Conservation (phyloP, 2,329 filamentous ascomycete species). For the Alternaria postmessia region DNA sequence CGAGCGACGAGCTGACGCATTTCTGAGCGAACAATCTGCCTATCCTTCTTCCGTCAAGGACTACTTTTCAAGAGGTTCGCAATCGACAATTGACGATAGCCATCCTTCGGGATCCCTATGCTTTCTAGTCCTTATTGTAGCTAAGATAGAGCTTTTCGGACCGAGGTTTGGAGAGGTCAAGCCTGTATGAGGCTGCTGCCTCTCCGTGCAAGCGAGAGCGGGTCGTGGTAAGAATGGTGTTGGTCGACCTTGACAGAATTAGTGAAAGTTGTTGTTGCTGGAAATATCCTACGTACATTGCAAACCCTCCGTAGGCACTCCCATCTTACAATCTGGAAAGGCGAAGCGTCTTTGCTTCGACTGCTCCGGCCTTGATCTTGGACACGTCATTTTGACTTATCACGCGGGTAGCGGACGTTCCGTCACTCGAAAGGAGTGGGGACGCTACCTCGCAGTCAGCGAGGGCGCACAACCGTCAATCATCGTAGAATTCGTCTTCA, state of each 20-base stretch:
- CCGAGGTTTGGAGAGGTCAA: constrained; percentile 21
- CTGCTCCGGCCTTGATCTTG: constrained; percentile 38
- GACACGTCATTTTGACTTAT: constrained; percentile 45
- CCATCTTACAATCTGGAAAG: constrained; percentile 53
- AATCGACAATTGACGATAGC: constrained; percentile 39
- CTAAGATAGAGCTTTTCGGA: constrained; percentile 29
- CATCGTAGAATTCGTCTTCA: constrained; percentile 88
- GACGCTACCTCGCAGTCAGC: constrained; percentile 83
- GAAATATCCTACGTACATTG: constrained; percentile 33
- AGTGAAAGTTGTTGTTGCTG: constrained; percentile 1
- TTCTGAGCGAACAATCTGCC: constrained; percentile 33
- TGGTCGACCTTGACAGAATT: constrained; percentile 39
- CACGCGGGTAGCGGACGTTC: constrained; percentile 61
- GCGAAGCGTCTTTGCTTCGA: constrained; percentile 45
- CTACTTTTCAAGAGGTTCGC: constrained; percentile 34
- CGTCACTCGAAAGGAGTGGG: constrained; percentile 65
- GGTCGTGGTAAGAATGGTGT: constrained; percentile 49
- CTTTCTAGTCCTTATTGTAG: constrained; percentile 20
- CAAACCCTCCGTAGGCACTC: constrained; percentile 48
- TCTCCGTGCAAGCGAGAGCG: constrained; percentile 48
- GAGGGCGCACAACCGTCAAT: constrained; percentile 93
- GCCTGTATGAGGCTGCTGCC: constrained; percentile 34
- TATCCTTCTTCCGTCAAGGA: constrained; percentile 32
- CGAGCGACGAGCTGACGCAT: constrained; percentile 41
- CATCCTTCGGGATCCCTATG: constrained; percentile 29